Conservation (phyloP, 768 basidiomycete species). For the Leucosporidium yakuticum region DNA sequence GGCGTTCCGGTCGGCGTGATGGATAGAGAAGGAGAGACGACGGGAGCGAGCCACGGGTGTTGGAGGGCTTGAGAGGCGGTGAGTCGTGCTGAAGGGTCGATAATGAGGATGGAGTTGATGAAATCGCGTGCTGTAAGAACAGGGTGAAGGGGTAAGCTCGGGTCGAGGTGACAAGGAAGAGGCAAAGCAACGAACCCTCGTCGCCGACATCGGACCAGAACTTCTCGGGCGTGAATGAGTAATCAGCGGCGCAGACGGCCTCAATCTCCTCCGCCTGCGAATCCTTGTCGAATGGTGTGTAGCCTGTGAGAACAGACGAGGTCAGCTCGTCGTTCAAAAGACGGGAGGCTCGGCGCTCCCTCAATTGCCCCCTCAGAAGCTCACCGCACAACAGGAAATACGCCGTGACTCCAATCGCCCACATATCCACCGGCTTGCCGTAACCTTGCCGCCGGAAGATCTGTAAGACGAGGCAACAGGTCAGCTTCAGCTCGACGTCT, state of each 20-base stretch:
- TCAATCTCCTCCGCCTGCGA: constrained; percentile 73
- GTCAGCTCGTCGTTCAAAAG: constrained; percentile 12
- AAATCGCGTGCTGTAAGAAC: constrained; percentile 60
- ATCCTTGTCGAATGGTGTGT: constrained; percentile 94
- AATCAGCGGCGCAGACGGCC: constrained; percentile 86
- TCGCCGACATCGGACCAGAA: constrained; percentile 78
- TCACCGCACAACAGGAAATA: constrained; percentile 75
- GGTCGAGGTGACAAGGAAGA: too few relatives aligned
- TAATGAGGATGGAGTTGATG: constrained; percentile 69
- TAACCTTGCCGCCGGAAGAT: constrained; percentile 59
- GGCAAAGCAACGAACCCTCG: too few relatives aligned
- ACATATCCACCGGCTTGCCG: constrained; percentile 86
- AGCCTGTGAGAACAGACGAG: constrained; percentile 45
- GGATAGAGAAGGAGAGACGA: too few relatives aligned
- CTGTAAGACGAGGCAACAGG: not conserved
- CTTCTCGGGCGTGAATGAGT: constrained; percentile 72
- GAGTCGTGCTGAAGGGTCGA: constrained; percentile 69
- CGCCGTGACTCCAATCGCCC: constrained; percentile 97
- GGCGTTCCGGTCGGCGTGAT: too few relatives aligned
- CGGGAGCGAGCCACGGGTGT: constrained; percentile 66
- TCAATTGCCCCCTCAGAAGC: constrained; percentile 37
- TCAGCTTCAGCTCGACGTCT: constrained; percentile 33
- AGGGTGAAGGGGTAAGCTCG: too few relatives aligned
- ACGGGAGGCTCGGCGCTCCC: not conserved
- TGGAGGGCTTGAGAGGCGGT: constrained; percentile 68